Percentiles rank a stretch among this genome's conserved stretches.
Evolutionary conservation across 345 rosid species (phyloP).

Genomic region (Nasturtium officinale): DNA sequence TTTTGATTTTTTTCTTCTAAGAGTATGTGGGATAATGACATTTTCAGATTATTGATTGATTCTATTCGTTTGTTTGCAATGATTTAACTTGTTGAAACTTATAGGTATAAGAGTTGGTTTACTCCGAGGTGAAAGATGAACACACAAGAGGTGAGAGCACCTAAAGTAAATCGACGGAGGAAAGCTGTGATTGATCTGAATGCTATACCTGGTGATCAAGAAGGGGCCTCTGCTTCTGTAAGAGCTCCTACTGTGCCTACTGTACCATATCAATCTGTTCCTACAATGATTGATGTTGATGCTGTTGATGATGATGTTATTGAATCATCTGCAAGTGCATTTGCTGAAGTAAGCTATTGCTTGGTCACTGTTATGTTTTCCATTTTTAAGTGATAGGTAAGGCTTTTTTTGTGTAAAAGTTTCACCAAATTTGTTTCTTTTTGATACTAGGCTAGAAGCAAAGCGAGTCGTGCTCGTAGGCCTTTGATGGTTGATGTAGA

Average conservation of each 20-base stretch:
- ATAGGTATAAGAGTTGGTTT: constrained; percentile 18
- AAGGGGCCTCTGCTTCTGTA: constrained; percentile 33
- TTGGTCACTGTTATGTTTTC: background rate
- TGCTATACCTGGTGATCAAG: constrained; percentile 39
- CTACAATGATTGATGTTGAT: constrained; percentile 69
- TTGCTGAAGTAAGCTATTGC: constrained; percentile 64
- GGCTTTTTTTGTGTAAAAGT: constrained; percentile 1
- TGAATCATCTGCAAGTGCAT: constrained; percentile 76
- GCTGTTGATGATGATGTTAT: constrained; percentile 76
- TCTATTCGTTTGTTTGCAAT: background rate
- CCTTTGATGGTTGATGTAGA: constrained; percentile 67
- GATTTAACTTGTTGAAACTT: background rate
- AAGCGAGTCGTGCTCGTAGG: constrained; percentile 57
- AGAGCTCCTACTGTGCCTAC: constrained; percentile 18
- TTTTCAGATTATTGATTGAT: background rate
- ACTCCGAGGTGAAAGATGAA: constrained; percentile 35
- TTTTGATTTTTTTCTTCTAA: background rate
- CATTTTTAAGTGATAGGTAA: background rate
- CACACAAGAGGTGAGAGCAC: constrained; percentile 14
- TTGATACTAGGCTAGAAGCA: constrained; percentile 72
- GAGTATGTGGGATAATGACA: background rate
- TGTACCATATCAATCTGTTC: constrained; percentile 39
- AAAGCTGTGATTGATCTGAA: constrained; percentile 43
- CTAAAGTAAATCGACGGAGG: constrained; percentile 35
- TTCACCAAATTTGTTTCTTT: constrained; percentile 17